phyloP scores from a whole-genome alignment of 1,284 basidiomycete species.

The Gymnopus androsaceus region DNA sequence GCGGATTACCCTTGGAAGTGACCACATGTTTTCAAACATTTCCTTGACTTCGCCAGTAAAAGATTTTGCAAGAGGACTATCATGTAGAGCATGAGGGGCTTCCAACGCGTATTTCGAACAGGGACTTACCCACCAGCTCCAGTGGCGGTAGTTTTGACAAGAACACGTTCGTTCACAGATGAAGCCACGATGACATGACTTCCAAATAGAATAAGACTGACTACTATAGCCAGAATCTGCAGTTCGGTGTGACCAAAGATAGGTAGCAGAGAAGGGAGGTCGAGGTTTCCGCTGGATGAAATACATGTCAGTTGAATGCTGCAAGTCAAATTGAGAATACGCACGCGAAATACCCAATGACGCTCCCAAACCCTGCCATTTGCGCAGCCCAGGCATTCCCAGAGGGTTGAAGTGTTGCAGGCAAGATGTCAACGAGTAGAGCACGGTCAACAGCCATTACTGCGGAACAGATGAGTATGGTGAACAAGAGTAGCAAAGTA shows the following conservation, averaged over 20 bases:
- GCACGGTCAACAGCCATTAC: conserved; percentile 86
- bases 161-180: conserved; percentile 77
- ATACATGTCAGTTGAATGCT: background rate
- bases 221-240: conserved; percentile 69
- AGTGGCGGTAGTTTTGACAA: conserved; percentile 36
- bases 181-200: conserved; percentile 62
- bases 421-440: conserved; percentile 73
- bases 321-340: conserved; percentile 28
- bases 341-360: conserved; percentile 85
- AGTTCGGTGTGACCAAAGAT: conserved; percentile 79
- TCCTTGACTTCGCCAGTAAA: conserved; percentile 57
- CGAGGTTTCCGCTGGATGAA: conserved; percentile 57
- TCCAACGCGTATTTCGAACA: background rate
- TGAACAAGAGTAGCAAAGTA: background rate
- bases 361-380: conserved; percentile 82
- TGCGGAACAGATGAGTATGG: conserved; percentile 24
- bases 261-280: conserved; percentile 66
- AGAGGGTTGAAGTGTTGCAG: conserved; percentile 72
- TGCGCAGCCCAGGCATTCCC: conserved; percentile 96
- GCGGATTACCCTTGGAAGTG: conserved; percentile 75
- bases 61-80: conserved; percentile 32
- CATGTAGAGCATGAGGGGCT: background rate
- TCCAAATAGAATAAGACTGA: conserved; percentile 51
- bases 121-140: conserved; percentile 18
- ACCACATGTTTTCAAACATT: conserved; percentile 69